These are phyloP conservation scores for Hemisphaericaspora xylanilytica DNA, from an alignment of 1,139 yeast genomes.

Conservation along the genomic window DNA sequence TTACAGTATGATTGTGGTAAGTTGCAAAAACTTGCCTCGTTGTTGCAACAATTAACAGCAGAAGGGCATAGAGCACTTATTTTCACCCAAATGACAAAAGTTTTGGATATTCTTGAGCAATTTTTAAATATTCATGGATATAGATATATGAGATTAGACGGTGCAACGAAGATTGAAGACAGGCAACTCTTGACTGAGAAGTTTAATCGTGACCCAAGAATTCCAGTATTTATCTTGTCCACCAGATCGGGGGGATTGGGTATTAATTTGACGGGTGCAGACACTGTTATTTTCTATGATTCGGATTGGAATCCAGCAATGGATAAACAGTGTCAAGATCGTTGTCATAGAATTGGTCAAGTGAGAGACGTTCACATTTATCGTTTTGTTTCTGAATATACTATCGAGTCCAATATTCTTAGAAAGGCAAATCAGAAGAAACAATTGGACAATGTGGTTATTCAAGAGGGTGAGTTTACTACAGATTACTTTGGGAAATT, in stretches of 20 bases:
- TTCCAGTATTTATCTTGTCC: conserved; percentile 89
- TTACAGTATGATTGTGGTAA: conserved; percentile 97
- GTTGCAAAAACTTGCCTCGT: conserved; percentile 73
- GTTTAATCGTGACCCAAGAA: conserved; percentile 80
- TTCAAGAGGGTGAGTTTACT: conserved; percentile 97
- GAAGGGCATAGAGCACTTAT: conserved; percentile 92
- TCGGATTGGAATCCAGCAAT: conserved; percentile 99
- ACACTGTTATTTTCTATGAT: conserved; percentile 97
- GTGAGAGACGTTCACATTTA: conserved; percentile 97
- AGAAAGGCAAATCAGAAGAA: conserved; percentile 94
- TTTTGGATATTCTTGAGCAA: conserved; percentile 87
- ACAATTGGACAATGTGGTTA: conserved; percentile 91
- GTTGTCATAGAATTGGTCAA: conserved; percentile 99
- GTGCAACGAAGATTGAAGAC: conserved; percentile 96
- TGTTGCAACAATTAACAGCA: conserved; percentile 74
- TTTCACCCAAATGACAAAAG: conserved; percentile 98
- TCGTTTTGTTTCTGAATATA: conserved; percentile 91
- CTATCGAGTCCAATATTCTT: conserved; percentile 93
- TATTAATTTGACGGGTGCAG: conserved; percentile 96
- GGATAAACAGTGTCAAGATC: conserved; percentile 99
- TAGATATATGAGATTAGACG: conserved; percentile 91
- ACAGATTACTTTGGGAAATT: conserved; percentile 92
- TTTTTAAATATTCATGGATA: conserved; percentile 94
- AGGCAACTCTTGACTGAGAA: conserved; percentile 91
- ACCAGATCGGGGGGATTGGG: conserved; percentile 99